phyloP scores from a whole-genome alignment of 1,284 basidiomycete species.

The Irpex lacteus region DNA sequence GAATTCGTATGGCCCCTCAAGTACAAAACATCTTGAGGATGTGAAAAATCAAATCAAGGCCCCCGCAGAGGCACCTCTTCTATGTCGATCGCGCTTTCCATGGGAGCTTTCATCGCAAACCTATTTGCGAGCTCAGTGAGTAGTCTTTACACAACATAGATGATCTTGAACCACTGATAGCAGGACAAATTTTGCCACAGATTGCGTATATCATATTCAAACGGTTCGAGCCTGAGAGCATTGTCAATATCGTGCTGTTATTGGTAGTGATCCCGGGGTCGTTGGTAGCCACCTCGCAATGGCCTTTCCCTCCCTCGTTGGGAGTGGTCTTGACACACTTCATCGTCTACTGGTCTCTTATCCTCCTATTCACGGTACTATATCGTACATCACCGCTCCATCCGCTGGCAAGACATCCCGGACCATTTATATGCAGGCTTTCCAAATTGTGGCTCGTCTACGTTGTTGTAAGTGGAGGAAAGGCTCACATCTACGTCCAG shows the following conservation, averaged over 20 bases:
- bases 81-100: too few species aligned
- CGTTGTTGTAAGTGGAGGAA: conserved; percentile 2
- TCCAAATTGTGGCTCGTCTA: conserved; percentile 14
- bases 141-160: too few species aligned
- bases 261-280: conserved; percentile 6
- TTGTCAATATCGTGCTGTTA: neutral
- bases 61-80: too few species aligned
- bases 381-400: conserved; percentile 19
- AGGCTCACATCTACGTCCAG: conserved; percentile 9
- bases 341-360: conserved; percentile 8
- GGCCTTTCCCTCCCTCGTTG: conserved; percentile 1
- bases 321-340: neutral
- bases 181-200: neutral
- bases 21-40: too few species aligned
- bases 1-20: too few species aligned
- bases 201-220: conserved; percentile 12
- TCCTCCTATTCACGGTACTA: conserved; percentile 7
- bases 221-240: conserved; percentile 9
- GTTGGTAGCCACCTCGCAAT: neutral
- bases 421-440: conserved; percentile 15
- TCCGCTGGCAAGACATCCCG: conserved; percentile 17
- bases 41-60: too few species aligned
- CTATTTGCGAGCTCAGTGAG: too few species aligned
- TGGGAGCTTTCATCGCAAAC: too few species aligned
- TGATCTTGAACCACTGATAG: too few species aligned